phyloP scores from a whole-genome alignment of 371 early-diverging fungal genomes.

The Smittium culicis region DNA sequence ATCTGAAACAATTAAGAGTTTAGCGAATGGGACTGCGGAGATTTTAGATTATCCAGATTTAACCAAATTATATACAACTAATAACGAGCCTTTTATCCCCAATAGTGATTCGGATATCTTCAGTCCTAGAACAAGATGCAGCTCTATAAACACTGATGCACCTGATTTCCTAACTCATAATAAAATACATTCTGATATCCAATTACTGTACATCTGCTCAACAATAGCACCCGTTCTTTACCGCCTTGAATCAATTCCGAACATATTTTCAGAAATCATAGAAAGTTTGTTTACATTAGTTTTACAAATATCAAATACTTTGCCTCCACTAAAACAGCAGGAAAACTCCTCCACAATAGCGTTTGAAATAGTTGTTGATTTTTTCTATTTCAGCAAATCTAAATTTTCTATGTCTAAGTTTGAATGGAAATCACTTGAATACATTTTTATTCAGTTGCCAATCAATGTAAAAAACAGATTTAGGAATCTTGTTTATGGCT shows the following conservation, averaged over 20 bases:
- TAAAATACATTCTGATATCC: constrained; percentile 47
- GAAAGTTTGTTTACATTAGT: constrained; percentile 3
- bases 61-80: background rate
- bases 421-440: constrained; percentile 20
- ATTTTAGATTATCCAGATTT: background rate
- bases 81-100: constrained; percentile 5
- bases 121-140: constrained; percentile 6
- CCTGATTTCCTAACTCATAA: too few species aligned
- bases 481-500: background rate
- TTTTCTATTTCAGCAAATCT: constrained; percentile 30
- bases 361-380: constrained; percentile 30
- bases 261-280: constrained; percentile 2
- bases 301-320: background rate
- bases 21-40: constrained; percentile 3
- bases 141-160: background rate
- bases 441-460: background rate
- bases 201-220: constrained; percentile 56
- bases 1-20: constrained; percentile 20
- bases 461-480: background rate
- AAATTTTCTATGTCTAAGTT: constrained; percentile 26
- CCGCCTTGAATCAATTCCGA: constrained; percentile 39
- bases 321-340: constrained; percentile 8
- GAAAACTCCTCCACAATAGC: constrained; percentile 20
- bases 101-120: background rate
- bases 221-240: constrained; percentile 57